Evolutionary conservation across 208 protist species (phyloP), one percentile per base, ranked within the genome.

Genomic region (Lotmaria passim): DNA sequence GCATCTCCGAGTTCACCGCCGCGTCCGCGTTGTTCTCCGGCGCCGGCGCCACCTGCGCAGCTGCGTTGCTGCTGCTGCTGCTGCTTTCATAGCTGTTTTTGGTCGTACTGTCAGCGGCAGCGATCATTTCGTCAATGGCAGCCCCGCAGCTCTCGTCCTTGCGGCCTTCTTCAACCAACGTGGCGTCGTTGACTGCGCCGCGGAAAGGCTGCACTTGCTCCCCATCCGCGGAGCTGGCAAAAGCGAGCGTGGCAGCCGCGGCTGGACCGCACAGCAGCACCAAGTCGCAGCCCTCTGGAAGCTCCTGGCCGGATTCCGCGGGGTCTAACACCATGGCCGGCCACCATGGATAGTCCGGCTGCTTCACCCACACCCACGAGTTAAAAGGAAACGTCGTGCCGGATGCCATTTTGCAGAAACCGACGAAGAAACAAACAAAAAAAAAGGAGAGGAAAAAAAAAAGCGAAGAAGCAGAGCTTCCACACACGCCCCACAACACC

Each of bases 341-440:
- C 88, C 90, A 95, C 88, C 90, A 95, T n/a, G 90, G 90, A 64
- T 89, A 91, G 48, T 73, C 87, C 14, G 62, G 46, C 74, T 88
- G 81, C 69, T 93, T 90, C 41, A 93, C 53, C 90, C 90, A 95
- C n/a, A 95, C 90, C 58, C 83, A 80, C 5, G 81, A 51, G 64
- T 86, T 75, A 1, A 87, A 36, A 1, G 69, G 52, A 58, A 81
- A 83, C 21, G n/a, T 31, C 30, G 66, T 28, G 53, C 10, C 11
- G 57, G 68, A 69, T 23, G 41, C 28, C 46, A 68, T 59, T 61
- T 57, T 15, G 38, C 8, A 56, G 14, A 26, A 43, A 58, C 19
- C 63, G 59, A 73, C 0, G 55, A 73, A 50, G 14, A 26, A 63
- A 82, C 15, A 62, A 15, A 7, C 3, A 61, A 47, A 46, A 41